phyloP scores from a whole-genome alignment of 192 early-diverging fungal species.

The Linnemannia elongata region DNA sequence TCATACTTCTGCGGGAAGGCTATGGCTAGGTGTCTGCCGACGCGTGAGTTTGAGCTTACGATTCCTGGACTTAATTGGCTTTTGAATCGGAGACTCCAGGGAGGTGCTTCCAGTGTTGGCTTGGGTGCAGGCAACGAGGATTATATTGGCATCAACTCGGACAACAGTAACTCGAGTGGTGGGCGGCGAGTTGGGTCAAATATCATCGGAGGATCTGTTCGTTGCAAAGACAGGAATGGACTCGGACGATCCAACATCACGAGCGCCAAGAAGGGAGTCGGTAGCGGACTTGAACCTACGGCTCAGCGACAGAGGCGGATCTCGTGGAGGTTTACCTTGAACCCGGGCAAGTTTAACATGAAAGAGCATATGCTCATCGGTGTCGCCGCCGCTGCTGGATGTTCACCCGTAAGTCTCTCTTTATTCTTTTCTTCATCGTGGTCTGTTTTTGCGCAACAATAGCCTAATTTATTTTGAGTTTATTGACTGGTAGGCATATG shows the following conservation, averaged over 20 bases:
- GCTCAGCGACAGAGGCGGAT: background rate
- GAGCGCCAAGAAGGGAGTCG: background rate
- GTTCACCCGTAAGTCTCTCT: slow-evolving; percentile 53
- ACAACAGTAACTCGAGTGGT: slow-evolving; percentile 18
- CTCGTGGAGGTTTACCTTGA: slow-evolving; percentile 41
- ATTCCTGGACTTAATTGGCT: slow-evolving; percentile 12
- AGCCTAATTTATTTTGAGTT: background rate
- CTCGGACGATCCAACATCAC: slow-evolving; percentile 11
- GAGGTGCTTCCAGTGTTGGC: background rate
- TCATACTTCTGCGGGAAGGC: slow-evolving; percentile 53
- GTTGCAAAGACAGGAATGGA: slow-evolving; percentile 10
- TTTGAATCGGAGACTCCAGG: background rate
- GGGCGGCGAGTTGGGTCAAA: background rate
- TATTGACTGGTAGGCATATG: slow-evolving; percentile 31
- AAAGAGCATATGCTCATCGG: slow-evolving; percentile 79
- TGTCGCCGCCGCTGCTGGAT: slow-evolving; percentile 67
- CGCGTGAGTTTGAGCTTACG: slow-evolving; percentile 34
- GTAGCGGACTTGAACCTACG: background rate
- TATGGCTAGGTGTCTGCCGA: slow-evolving; percentile 50
- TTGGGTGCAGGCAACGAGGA: background rate
- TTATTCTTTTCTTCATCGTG: background rate
- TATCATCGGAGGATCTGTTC: slow-evolving; percentile 17
- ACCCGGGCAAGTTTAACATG: slow-evolving; percentile 68
- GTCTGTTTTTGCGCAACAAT: background rate
- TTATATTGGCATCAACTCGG: slow-evolving; percentile 12